A percentile compares a stretch with the other conserved stretches of the same genome.
Conservation (phyloP, 805 yeast genomes). For the Zygoascus biomembranicola region DNA sequence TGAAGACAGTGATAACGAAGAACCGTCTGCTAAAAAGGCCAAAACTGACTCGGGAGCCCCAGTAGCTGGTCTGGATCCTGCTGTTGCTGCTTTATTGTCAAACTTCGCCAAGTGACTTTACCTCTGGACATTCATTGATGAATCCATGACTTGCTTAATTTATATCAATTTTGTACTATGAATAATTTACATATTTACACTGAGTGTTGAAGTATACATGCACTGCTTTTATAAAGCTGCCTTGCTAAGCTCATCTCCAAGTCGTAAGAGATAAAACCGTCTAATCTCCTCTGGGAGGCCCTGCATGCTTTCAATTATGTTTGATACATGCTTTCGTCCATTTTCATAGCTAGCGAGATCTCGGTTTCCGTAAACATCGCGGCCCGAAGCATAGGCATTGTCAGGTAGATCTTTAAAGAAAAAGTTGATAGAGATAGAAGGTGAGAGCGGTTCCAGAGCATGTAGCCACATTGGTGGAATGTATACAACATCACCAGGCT, state of each 20-base stretch:
- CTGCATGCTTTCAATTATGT: conserved; percentile 20
- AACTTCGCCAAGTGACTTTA: conserved; percentile 30
- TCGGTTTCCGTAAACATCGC: conserved; percentile 32
- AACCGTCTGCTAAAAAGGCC: conserved; percentile 22
- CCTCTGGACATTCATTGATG: conserved; percentile 26
- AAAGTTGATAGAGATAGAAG: conserved; percentile 29
- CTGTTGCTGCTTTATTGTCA: conserved; percentile 47
- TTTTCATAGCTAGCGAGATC: conserved; percentile 29
- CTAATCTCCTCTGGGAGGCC: conserved; percentile 23
- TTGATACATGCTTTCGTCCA: conserved; percentile 22
- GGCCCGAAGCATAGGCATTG: conserved; percentile 24
- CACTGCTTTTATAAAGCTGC: background rate
- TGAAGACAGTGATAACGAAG: conserved; percentile 39
- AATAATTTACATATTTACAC: background rate
- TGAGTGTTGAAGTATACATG: background rate
- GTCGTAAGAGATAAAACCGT: conserved; percentile 24
- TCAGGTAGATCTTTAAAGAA: conserved; percentile 30
- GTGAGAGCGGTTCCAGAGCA: conserved; percentile 26
- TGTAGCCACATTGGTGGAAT: conserved; percentile 34
- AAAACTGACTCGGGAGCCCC: conserved; percentile 28
- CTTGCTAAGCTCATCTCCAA: conserved; percentile 24
- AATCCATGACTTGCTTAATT: background rate
- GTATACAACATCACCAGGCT: conserved; percentile 32
- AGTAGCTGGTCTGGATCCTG: conserved; percentile 37
- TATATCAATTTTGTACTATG: background rate